Base-by-base conservation (phyloP, 2,329 filamentous ascomycete species). In the Botrytis deweyae region DNA sequence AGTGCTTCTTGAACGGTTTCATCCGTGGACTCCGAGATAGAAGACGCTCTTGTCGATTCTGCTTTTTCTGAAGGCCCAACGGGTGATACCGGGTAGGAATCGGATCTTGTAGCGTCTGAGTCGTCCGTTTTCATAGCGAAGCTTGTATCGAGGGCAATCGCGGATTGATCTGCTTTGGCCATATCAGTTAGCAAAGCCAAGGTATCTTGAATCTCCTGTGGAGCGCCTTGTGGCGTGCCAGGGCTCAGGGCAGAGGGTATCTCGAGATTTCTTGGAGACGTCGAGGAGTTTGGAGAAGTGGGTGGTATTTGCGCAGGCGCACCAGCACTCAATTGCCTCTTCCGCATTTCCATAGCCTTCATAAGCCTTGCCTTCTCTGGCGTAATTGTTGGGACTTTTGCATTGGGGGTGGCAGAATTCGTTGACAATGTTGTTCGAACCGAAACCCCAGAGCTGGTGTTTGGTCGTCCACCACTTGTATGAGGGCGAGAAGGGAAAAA, bases 301-400 rank as follows among this genome's bases (percentile, higher is more conserved):
- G 73, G 72, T 14, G 61, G 38, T 16, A 49, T 46, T 63, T 67
- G 63, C n/a, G 70, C 38, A 29, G 74, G 70, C 29, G 63, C 61
- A 58, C 74, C 66, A 44, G 77, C 80, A 69, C 82, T 82, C 80
- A 91, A 90, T 82, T 94, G 94, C 83, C 92, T 94, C 83, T 97
- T 96, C 70, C 95, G 89, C 78, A 98, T 83, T 82, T 98, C 93
- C 84, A 98, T 88, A 12, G 96, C 96, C 84, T 97, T 98, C 93
- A 97, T 95, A 76, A 99, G 85, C 72, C 96, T 88, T 75, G 93
- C 90, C 84, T 97, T 98, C 82, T 99, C 96, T 0, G 93, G 93
- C 1, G 93, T 94, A 79, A 97, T 92, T n/a, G 85, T 84, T 76
- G 70, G 81, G 71, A 74, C 76, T 75, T 77, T 84, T 79, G 72